phyloP scores from a whole-genome alignment of 176 grass and related monocot species.

The Pontederia paniculata region DNA sequence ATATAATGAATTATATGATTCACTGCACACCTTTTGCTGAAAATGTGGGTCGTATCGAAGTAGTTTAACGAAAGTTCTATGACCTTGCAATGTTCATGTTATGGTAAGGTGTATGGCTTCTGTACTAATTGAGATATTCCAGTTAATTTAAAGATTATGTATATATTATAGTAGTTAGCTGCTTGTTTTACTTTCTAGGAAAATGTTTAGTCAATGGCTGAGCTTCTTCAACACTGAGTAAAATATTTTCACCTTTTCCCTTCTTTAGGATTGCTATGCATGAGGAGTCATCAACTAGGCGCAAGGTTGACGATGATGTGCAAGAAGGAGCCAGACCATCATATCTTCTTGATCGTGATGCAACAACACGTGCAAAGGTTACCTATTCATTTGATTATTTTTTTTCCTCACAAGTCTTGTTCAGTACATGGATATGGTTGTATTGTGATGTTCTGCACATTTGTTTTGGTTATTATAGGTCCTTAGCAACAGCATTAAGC shows the following conservation, averaged over 20 bases:
- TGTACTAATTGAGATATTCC: too few species aligned
- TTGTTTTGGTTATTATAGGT: constrained; percentile 29
- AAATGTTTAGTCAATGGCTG: neutral
- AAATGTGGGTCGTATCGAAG: too few species aligned
- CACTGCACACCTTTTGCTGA: too few species aligned
- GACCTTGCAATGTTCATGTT: too few species aligned
- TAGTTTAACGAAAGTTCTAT: too few species aligned
- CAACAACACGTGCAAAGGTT: constrained; percentile 68
- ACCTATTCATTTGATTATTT: too few species aligned
- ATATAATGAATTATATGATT: too few species aligned
- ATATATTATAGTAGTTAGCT: too few species aligned
- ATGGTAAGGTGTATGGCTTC: too few species aligned
- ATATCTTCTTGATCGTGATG: constrained; percentile 83
- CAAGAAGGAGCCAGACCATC: constrained; percentile 67
- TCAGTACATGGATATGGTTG: too few species aligned
- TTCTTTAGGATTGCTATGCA: constrained; percentile 69
- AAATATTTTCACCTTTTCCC: neutral
- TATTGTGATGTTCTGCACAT: neutral
- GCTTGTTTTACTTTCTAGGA: too few species aligned
- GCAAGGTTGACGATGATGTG: constrained; percentile 65
- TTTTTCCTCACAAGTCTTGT: neutral
- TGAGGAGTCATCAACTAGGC: constrained; percentile 63
- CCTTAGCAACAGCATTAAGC: constrained; percentile 90
- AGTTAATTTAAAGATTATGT: too few species aligned
- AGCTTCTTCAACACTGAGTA: neutral